Evolutionary conservation across 2,329 filamentous ascomycete species (phyloP).

Genomic region (Phialophora chinensis): DNA sequence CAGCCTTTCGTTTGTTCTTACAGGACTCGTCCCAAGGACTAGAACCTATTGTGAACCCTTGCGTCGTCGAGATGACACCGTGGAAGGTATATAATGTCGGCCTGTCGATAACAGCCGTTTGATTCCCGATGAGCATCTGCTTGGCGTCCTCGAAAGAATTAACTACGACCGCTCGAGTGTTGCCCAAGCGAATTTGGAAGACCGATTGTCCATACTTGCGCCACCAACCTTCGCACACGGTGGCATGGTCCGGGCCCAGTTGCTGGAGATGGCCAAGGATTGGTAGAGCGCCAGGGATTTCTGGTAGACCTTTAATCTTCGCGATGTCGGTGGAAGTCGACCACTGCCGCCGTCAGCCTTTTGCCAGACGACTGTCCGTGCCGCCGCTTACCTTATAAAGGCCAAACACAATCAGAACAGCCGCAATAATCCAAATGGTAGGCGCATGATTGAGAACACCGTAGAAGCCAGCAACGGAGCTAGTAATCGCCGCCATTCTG

Average conservation of each 20-base stretch:
- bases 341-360: conserved; percentile 24
- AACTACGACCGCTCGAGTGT: conserved; percentile 69
- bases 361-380: not conserved
- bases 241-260: conserved; percentile 61
- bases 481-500: conserved; percentile 9
- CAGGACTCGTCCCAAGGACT: conserved; percentile 79
- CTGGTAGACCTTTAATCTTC: conserved; percentile 62
- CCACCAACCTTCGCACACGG: conserved; percentile 59
- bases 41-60: conserved; percentile 78
- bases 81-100: conserved; percentile 79
- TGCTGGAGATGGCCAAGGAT: conserved; percentile 65
- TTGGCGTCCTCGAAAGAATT: conserved; percentile 74
- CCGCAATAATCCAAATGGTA: conserved; percentile 26
- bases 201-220: conserved; percentile 62
- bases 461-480: conserved; percentile 23
- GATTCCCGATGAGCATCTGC: conserved; percentile 71
- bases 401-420: conserved; percentile 21
- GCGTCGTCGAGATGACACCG: conserved; percentile 71
- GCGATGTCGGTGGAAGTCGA: conserved; percentile 55
- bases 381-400: conserved; percentile 29
- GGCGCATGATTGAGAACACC: conserved; percentile 29
- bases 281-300: conserved; percentile 61
- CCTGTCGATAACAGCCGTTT: conserved; percentile 73
- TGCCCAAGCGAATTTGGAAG: conserved; percentile 58
- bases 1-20: conserved; percentile 73